Evolutionary conservation across 2,329 filamentous ascomycete genomes (phyloP).

Genomic region (Sordariomycetes sp.): DNA sequence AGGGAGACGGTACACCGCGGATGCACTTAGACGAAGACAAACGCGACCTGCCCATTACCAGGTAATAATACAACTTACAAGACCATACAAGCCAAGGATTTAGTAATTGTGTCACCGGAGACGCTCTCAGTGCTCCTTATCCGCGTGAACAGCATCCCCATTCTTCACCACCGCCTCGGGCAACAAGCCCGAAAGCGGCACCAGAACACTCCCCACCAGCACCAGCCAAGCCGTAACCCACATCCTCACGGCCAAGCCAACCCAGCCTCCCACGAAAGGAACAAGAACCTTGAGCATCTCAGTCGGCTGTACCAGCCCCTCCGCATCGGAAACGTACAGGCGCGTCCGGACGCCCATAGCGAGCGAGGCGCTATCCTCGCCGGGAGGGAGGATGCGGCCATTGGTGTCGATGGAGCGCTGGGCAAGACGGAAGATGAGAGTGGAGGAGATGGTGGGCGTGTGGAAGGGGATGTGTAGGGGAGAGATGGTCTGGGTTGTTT

Average conservation of each 20-base stretch:
- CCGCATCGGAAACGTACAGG: neutral
- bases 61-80: neutral
- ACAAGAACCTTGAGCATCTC: neutral
- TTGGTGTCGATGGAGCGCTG: conserved; percentile 1
- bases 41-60: neutral
- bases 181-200: neutral
- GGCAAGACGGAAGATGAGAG: conserved; percentile 1
- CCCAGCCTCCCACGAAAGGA: neutral
- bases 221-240: neutral
- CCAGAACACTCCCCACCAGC: neutral
- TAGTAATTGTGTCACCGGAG: neutral
- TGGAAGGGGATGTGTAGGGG: conserved; percentile 1
- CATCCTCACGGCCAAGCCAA: neutral
- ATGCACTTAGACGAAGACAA: neutral
- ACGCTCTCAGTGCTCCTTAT: neutral
- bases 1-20: neutral
- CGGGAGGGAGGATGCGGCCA: neutral
- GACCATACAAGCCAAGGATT: neutral
- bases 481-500: neutral
- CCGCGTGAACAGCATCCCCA: neutral
- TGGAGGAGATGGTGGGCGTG: neutral
- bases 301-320: neutral
- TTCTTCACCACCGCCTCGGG: conserved; percentile 2
- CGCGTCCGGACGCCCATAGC: neutral
- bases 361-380: neutral